Percentiles rank a stretch among this genome's conserved stretches.
These are phyloP conservation scores for Mucor plumbeus DNA, from an alignment of 371 early-diverging fungal species.

Conservation along the genomic window DNA sequence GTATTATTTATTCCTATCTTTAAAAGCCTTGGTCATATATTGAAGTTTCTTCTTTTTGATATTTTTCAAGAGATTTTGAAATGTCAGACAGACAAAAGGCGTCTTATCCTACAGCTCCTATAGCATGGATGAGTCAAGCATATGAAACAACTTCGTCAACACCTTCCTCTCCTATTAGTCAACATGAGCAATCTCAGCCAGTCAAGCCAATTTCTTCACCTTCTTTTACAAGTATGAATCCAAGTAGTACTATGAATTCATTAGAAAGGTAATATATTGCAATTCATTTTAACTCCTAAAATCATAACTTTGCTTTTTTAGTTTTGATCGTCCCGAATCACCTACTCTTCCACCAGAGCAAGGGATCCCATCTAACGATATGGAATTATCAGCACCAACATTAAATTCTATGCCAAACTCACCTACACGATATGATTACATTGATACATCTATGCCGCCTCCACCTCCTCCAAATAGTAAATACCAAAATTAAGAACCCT, in stretches of 20 bases:
- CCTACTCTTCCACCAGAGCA: slow-evolving; percentile 44
- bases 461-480: slow-evolving; percentile 11
- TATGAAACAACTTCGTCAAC: slow-evolving; percentile 16
- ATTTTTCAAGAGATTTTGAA: neutral
- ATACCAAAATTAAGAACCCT: neutral
- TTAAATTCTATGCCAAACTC: neutral
- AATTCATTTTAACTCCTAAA: neutral
- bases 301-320: neutral
- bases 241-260: slow-evolving; percentile 10
- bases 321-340: slow-evolving; percentile 43
- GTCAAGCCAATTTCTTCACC: neutral
- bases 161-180: neutral
- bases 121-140: slow-evolving; percentile 31
- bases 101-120: slow-evolving; percentile 25
- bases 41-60: neutral
- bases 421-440: slow-evolving; percentile 6
- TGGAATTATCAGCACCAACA: neutral
- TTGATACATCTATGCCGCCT: slow-evolving; percentile 12
- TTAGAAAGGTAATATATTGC: slow-evolving; percentile 16
- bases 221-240: slow-evolving; percentile 8
- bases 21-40: neutral
- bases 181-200: neutral
- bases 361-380: neutral
- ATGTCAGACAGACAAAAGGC: slow-evolving; percentile 21
- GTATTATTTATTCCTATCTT: neutral